phyloP scores from a whole-genome alignment of 306 rosid species.

The Malus domestica region DNA sequence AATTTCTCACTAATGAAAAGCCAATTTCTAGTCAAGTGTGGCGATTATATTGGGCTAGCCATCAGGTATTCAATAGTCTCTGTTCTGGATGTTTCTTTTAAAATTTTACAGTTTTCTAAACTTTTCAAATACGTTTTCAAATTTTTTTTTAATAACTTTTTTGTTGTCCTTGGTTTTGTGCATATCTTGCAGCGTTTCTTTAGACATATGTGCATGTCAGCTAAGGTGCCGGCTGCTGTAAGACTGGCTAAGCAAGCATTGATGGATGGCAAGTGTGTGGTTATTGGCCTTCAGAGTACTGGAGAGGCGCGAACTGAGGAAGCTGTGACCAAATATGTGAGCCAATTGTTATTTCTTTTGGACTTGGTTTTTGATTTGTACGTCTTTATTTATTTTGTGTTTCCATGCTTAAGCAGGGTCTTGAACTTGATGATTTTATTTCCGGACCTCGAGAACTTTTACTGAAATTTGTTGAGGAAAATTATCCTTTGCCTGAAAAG shows the following conservation, averaged over 20 bases:
- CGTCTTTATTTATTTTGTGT: background rate
- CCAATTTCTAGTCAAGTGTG: conserved; percentile 83
- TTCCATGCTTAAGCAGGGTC: conserved; percentile 48
- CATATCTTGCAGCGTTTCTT: conserved; percentile 80
- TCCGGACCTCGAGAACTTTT: conserved; percentile 97
- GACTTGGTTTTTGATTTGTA: conserved; percentile 5
- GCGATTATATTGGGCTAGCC: conserved; percentile 98
- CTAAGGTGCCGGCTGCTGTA: conserved; percentile 95
- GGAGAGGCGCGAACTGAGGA: conserved; percentile 99
- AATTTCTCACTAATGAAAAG: conserved; percentile 55
- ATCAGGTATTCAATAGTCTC: conserved; percentile 55
- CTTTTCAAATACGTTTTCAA: background rate
- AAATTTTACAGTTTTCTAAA: background rate
- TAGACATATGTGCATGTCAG: conserved; percentile 97
- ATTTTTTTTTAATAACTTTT: background rate
- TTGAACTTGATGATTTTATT: conserved; percentile 95
- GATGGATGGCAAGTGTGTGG: conserved; percentile 73
- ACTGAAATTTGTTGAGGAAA: conserved; percentile 92
- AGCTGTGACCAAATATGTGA: conserved; percentile 92
- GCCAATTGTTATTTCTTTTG: conserved; percentile 29
- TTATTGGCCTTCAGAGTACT: conserved; percentile 98
- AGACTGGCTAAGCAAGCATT: conserved; percentile 85
- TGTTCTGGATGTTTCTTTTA: background rate
- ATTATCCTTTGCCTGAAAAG: conserved; percentile 94
- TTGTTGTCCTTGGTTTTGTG: conserved; percentile 16